phyloP scores from a whole-genome alignment of 1,284 basidiomycete genomes.

The Boletus semigastroideus region DNA sequence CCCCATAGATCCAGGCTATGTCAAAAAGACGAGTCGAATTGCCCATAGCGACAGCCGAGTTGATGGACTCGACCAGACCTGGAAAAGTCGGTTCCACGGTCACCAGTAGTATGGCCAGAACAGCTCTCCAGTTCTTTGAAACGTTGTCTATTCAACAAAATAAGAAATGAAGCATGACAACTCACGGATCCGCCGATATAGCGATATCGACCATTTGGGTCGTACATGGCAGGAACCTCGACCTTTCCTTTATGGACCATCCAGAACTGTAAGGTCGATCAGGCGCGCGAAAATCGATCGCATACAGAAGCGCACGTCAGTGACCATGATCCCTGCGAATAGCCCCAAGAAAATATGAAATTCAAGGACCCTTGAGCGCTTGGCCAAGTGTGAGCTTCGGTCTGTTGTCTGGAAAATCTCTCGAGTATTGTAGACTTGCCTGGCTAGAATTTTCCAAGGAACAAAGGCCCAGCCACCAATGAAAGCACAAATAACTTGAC shows the following conservation, averaged over 20 bases:
- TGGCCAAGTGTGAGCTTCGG: background rate
- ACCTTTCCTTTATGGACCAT: constrained; percentile 60
- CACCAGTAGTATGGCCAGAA: constrained; percentile 58
- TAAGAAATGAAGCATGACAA: constrained; percentile 10
- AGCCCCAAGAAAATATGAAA: constrained; percentile 71
- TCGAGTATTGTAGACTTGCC: constrained; percentile 23
- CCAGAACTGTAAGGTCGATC: constrained; percentile 51
- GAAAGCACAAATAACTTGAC: constrained; percentile 60
- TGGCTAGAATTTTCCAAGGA: constrained; percentile 54
- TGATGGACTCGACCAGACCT: constrained; percentile 67
- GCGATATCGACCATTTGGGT: constrained; percentile 61
- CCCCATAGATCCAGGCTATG: constrained; percentile 71
- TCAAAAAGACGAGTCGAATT: constrained; percentile 56
- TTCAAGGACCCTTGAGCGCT: constrained; percentile 49
- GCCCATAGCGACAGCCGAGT: constrained; percentile 54
- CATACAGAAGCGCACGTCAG: constrained; percentile 50
- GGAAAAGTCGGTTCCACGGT: constrained; percentile 68
- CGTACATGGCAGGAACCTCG: constrained; percentile 72
- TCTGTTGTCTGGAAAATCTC: background rate
- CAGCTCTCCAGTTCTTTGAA: constrained; percentile 70
- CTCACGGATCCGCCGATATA: constrained; percentile 65
- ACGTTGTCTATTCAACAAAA: background rate
- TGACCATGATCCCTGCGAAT: constrained; percentile 72
- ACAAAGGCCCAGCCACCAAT: constrained; percentile 57
- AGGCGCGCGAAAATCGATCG: constrained; percentile 1